phyloP scores from a whole-genome alignment of 371 early-diverging fungal genomes.

The Lichtheimia hyalospora region DNA sequence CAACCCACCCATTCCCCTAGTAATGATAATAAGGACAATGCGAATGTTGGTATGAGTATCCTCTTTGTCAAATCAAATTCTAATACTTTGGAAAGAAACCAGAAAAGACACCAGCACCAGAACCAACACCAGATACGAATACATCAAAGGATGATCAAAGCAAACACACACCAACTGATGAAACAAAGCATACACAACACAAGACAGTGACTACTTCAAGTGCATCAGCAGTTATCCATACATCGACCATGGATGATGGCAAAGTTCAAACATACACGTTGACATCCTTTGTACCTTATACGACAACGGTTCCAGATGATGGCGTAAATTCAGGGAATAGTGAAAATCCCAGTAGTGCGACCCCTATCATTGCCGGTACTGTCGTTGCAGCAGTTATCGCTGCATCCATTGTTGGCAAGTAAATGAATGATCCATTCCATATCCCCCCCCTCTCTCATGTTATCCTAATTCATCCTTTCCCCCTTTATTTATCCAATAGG shows the following conservation, averaged over 20 bases:
- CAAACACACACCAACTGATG: not conserved
- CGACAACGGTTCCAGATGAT: constrained; percentile 3
- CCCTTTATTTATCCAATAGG: not conserved
- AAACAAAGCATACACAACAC: not conserved
- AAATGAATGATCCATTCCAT: too few relatives aligned
- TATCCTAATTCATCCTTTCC: not conserved
- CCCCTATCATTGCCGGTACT: not conserved
- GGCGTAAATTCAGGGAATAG: not conserved
- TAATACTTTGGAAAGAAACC: too few relatives aligned
- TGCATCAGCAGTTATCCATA: constrained; percentile 3
- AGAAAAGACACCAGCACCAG: too few relatives aligned
- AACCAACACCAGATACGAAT: too few relatives aligned
- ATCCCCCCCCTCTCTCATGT: too few relatives aligned
- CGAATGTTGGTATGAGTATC: too few relatives aligned
- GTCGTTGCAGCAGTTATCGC: constrained; percentile 1
- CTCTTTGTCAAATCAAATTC: too few relatives aligned
- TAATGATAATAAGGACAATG: not conserved
- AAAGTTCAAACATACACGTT: constrained; percentile 6
- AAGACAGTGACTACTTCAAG: constrained; percentile 9
- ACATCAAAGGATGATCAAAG: not conserved
- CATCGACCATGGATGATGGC: constrained; percentile 4
- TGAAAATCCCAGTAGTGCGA: too few relatives aligned
- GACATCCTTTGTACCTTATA: constrained; percentile 12
- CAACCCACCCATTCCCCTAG: not conserved
- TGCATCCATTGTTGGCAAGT: constrained; percentile 4